These are phyloP conservation scores for Coniella vitis DNA, from an alignment of 2,329 filamentous ascomycete genomes.

Conservation along the genomic window DNA sequence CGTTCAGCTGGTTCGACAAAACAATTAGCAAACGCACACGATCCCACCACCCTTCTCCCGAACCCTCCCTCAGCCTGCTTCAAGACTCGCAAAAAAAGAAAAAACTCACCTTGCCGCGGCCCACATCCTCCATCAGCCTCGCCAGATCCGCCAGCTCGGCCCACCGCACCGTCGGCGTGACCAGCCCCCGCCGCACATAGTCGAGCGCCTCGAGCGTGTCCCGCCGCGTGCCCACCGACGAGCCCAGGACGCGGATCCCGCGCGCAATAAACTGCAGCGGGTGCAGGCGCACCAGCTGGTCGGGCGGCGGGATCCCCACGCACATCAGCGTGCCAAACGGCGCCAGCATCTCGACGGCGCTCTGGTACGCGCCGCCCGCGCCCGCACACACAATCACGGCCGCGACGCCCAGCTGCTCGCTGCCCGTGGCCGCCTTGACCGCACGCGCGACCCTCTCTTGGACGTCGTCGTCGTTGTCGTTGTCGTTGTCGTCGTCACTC, in stretches of 20 bases:
- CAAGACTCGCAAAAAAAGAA: background rate
- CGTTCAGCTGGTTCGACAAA: constrained; percentile 2
- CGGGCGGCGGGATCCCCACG: constrained; percentile 28
- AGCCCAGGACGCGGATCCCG: constrained; percentile 29
- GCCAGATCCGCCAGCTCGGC: constrained; percentile 21
- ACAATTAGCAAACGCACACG: background rate
- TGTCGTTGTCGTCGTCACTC: constrained; percentile 2
- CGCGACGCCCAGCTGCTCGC: constrained; percentile 16
- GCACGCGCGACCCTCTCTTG: constrained; percentile 21
- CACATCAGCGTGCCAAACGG: constrained; percentile 34
- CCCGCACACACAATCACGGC: constrained; percentile 28
- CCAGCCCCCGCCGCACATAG: constrained; percentile 27
- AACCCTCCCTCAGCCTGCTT: too few relatives aligned
- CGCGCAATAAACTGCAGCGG: constrained; percentile 29
- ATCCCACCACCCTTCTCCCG: too few relatives aligned
- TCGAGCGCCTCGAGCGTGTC: constrained; percentile 35
- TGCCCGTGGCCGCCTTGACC: constrained; percentile 21
- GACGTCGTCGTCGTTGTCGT: constrained; percentile 10
- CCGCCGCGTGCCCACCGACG: constrained; percentile 28
- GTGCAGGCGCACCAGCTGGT: constrained; percentile 24
- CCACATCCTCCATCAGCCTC: constrained; percentile 16
- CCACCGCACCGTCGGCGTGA: constrained; percentile 24
- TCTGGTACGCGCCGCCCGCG: constrained; percentile 26
- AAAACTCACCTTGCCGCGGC: constrained; percentile 12
- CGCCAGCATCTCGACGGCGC: constrained; percentile 27